phyloP scores from a whole-genome alignment of 371 early-diverging fungal species.

The Rhizomucor pusillus region DNA sequence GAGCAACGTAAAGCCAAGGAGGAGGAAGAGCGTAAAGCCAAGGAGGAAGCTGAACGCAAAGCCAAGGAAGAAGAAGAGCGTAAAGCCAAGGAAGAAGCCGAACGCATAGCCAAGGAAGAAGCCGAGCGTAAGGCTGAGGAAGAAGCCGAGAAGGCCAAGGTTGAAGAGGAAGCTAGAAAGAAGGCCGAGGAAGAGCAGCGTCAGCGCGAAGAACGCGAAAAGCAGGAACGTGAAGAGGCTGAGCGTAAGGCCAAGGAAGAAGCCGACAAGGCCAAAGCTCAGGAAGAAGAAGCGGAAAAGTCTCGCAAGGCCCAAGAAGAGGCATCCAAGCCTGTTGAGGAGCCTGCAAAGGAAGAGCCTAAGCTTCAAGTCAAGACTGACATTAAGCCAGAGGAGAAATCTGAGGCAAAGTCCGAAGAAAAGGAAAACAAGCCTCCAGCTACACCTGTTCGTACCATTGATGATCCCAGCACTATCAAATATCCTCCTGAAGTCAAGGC shows the following conservation, averaged over 20 bases:
- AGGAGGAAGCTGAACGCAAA: constrained; percentile 34
- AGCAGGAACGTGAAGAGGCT: constrained; percentile 38
- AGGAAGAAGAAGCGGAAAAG: constrained; percentile 27
- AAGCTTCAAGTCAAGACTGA: constrained; percentile 17
- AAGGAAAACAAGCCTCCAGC: constrained; percentile 26
- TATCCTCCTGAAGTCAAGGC: constrained; percentile 47
- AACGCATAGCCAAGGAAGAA: constrained; percentile 34
- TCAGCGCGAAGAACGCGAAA: constrained; percentile 26
- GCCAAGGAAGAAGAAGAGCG: constrained; percentile 36
- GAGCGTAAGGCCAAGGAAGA: constrained; percentile 30
- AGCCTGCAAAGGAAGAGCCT: constrained; percentile 16
- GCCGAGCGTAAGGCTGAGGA: constrained; percentile 30
- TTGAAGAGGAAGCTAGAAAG: constrained; percentile 21
- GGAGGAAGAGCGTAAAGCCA: constrained; percentile 28
- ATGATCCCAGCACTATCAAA: constrained; percentile 30
- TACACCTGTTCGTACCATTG: constrained; percentile 26
- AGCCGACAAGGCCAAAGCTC: constrained; percentile 14
- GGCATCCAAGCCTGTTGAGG: constrained; percentile 6
- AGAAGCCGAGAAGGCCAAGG: constrained; percentile 30
- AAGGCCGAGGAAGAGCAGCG: constrained; percentile 36
- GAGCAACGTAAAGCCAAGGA: constrained; percentile 40
- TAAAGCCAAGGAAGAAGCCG: constrained; percentile 29
- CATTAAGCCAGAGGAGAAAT: constrained; percentile 24
- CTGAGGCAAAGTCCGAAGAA: constrained; percentile 23
- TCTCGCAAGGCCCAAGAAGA: constrained; percentile 25